Percentiles rank a stretch among this genome's conserved stretches.
These are phyloP conservation scores for Annulohypoxylon moriforme DNA, from an alignment of 495 filamentous ascomycete species.

Conservation along the genomic window DNA sequence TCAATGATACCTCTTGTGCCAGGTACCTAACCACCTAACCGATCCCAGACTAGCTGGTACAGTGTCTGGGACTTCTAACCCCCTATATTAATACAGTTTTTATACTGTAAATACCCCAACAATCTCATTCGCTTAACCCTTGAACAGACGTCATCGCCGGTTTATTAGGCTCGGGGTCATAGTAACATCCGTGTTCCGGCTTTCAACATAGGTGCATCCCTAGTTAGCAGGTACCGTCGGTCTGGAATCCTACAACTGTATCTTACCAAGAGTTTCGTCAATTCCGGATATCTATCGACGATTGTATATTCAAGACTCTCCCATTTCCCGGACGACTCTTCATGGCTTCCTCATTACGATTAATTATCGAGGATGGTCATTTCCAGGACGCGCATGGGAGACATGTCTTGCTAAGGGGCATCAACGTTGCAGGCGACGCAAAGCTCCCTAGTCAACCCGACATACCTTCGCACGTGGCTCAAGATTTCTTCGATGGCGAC, in stretches of 20 bases:
- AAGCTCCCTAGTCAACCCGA: slow-evolving; percentile 80
- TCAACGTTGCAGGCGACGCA: slow-evolving; percentile 73
- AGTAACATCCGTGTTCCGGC: slow-evolving; percentile 18
- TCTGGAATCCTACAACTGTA: background rate
- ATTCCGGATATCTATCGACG: background rate
- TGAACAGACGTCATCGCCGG: slow-evolving; percentile 35
- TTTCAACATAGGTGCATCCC: slow-evolving; percentile 14
- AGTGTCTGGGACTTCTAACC: background rate
- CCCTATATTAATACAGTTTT: background rate
- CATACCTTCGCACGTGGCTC: slow-evolving; percentile 78
- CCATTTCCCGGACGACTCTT: background rate
- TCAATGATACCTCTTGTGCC: background rate
- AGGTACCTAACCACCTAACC: background rate
- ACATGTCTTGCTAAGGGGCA: slow-evolving; percentile 68
- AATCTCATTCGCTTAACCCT: slow-evolving; percentile 19
- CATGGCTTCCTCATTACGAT: slow-evolving; percentile 61
- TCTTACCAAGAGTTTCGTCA: slow-evolving; percentile 12
- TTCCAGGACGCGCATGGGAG: slow-evolving; percentile 74
- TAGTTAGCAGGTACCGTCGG: background rate
- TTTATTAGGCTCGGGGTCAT: slow-evolving; percentile 17
- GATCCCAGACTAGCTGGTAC: background rate
- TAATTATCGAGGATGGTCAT: slow-evolving; percentile 82
- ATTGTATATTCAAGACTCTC: background rate
- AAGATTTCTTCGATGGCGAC: slow-evolving; percentile 93
- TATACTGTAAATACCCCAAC: background rate